Evolutionary conservation across 192 early-diverging fungal genomes (phyloP).

Genomic region (Phlyctochytrium planicorne): DNA sequence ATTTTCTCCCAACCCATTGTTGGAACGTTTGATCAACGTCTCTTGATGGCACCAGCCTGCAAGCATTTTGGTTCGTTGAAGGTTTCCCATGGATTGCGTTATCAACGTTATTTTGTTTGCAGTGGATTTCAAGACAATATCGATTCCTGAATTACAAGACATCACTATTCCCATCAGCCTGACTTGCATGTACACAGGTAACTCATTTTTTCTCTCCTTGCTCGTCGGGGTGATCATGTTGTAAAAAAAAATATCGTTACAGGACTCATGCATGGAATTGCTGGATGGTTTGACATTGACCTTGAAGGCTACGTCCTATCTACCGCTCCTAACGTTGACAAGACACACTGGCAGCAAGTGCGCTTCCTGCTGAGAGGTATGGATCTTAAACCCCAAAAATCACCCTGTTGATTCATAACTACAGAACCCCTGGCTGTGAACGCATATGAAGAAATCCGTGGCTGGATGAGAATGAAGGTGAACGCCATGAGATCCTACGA

Average conservation of each 20-base stretch:
- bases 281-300: conserved; percentile 95
- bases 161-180: conserved; percentile 84
- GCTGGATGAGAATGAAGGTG: conserved; percentile 80
- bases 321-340: conserved; percentile 79
- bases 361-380: conserved; percentile 79
- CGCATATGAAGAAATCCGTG: conserved; percentile 80
- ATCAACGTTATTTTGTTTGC: not conserved
- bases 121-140: conserved; percentile 86
- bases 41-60: conserved; percentile 68
- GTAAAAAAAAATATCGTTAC: conserved; percentile 66
- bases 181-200: conserved; percentile 79
- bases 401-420: not conserved
- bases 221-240: conserved; percentile 76
- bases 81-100: not conserved
- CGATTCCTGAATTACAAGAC: conserved; percentile 73
- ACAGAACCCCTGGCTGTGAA: conserved; percentile 92
- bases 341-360: conserved; percentile 98
- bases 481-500: conserved; percentile 93
- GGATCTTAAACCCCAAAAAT: not conserved
- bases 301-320: conserved; percentile 80
- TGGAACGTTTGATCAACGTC: conserved; percentile 84
- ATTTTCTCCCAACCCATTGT: conserved; percentile 91
- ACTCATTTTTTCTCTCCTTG: conserved; percentile 71
- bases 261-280: conserved; percentile 84
- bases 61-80: conserved; percentile 44